Evolutionary conservation across 2,329 filamentous ascomycete genomes (phyloP), one percentile per base, ranked within the genome.

Genomic region (Massarina eburnea): DNA sequence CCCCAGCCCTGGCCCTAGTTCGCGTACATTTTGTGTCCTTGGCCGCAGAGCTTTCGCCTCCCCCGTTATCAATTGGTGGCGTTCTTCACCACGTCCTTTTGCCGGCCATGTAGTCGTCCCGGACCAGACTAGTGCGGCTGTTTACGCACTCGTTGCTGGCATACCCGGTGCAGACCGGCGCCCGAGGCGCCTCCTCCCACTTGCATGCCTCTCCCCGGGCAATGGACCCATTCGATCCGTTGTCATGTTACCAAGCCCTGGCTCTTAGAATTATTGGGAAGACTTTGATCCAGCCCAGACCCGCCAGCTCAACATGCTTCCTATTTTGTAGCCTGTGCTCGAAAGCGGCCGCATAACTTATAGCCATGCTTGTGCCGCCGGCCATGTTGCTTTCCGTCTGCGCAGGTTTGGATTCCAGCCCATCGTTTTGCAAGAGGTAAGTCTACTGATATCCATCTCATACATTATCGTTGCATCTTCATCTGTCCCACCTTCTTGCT

Each of bases 401-500:
- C 32, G 52, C 53, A 52, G 58, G 52, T 54, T 50, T 45, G 53
- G 52, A 51, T 49, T 42, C 46, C 55, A 58, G 51, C 48, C 54
- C 51, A 54, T 62, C 52, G 55, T 62, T 58, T 53, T 46, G 53
- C 48, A 43, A 48, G 53, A 67, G 64, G 66, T 67, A 58, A 45
- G 61, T 63, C 27, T 14, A 34, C 45, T 7, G 15, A 29, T 44
- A 18, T 41, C 4, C 26, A 3, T 32, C 10, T 24, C 6, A 10
- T 18, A 39, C 15, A 17, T 30, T 32, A 9, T 43, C 17, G 17
- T 37, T 7, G 24, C 18, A 10, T 30, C 30, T 15, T 35, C 38
- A 45, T 30, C 24, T 27, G 38, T 42, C 19, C 26, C 34, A 39
- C 41, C 35, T 33, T 29, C 21, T 18, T 15, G 10, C 9, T 38